phyloP scores from a whole-genome alignment of 371 early-diverging fungal species.

The Rhizopus arrhizus region DNA sequence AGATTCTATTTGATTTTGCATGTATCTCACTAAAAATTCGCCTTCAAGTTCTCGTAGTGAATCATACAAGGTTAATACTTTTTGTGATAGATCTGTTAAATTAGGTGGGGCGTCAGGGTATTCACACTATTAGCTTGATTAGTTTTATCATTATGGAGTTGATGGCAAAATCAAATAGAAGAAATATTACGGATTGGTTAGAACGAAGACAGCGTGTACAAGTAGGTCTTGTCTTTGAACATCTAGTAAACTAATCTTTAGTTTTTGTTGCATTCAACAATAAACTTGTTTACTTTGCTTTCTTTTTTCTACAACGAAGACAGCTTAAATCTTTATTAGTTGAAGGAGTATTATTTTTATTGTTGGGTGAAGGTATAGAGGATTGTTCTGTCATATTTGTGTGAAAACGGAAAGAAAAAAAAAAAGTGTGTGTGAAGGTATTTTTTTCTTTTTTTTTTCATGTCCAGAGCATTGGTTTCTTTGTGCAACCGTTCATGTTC shows the following conservation, averaged over 20 bases:
- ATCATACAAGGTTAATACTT: slow-evolving; percentile 48
- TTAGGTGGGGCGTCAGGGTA: slow-evolving; percentile 58
- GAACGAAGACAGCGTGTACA: slow-evolving; percentile 55
- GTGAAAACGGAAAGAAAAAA: background rate
- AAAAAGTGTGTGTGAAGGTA: background rate
- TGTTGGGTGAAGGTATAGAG: slow-evolving; percentile 10
- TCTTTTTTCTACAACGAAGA: slow-evolving; percentile 55
- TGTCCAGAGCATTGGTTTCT: background rate
- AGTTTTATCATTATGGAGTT: background rate
- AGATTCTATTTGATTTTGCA: slow-evolving; percentile 16
- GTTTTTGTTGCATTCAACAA: background rate
- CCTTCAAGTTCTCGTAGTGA: slow-evolving; percentile 45
- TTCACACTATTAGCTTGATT: slow-evolving; percentile 39
- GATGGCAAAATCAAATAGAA: too few relatives aligned
- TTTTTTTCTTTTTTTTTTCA: background rate
- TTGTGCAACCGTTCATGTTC: too few relatives aligned
- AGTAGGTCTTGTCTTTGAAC: slow-evolving; percentile 54
- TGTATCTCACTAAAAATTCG: slow-evolving; percentile 42
- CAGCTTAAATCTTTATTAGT: slow-evolving; percentile 50
- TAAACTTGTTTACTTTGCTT: slow-evolving; percentile 47
- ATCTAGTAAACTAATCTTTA: slow-evolving; percentile 25
- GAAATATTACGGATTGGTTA: slow-evolving; percentile 43
- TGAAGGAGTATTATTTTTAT: background rate
- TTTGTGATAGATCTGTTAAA: slow-evolving; percentile 49
- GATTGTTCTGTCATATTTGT: slow-evolving; percentile 15